Evolutionary conservation across 23 red algal genomes (phyloP), one percentile per base, ranked within the genome.

Genomic region (Chondrus crispus): DNA sequence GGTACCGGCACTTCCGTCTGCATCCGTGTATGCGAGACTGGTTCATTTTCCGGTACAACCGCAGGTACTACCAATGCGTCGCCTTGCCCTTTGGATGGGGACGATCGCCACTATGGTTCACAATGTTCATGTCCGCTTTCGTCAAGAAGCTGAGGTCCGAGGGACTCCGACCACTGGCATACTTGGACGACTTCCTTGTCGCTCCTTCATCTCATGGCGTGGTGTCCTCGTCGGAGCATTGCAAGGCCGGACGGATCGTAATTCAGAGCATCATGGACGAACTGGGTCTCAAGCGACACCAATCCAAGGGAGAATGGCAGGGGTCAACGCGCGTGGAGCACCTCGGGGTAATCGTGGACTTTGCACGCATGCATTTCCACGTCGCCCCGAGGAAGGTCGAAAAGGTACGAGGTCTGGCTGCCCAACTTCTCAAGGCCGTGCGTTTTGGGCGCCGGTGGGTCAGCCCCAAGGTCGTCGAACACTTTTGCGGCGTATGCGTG

Each of bases 401-500:
- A 0, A 8, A 66, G 9, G 1, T 66, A 22, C 26, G 18, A n/a
- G 8, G 9, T 66, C 7, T 66, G 0, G 7, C 0, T 9, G 0
- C 60, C 0, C 8, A 66, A 19, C 18, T 0, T 22, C 18, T 66
- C 8, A 7, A 32, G 26, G 9, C 0, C 26, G 60, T 0, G 8
- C 60, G 60, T 9, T n/a, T 66, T 1, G 60, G 60, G 7, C 60
- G 7, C 7, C 60, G 18, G 26, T 13, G 0, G 1, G 60, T 66
- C 60, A 38, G 16, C 5, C 2, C 44, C 0, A 8, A 5, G 19
- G 36, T 8, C 0, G 1, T 90, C 6, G 14, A 26, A 20, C 39
- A 64, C 22, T 76, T 92, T 62, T 92, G 79, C 20, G 58, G 89
- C 13, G 62, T 76, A 6, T 73, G 77, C 45, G 77, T 92, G 9